phyloP scores from a whole-genome alignment of 1,139 yeast species.

The Suhomyces anneliseae region DNA sequence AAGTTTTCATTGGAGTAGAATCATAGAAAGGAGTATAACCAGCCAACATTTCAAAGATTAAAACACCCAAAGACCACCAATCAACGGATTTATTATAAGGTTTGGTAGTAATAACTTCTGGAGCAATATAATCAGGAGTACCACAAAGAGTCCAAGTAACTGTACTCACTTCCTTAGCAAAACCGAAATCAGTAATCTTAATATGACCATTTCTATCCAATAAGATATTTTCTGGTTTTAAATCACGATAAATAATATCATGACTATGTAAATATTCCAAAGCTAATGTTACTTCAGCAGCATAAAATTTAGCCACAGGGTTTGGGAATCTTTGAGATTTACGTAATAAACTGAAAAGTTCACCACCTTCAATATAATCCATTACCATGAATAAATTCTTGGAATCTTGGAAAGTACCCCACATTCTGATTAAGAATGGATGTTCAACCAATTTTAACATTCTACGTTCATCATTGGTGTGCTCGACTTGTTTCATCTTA shows the following conservation, averaged over 20 bases:
- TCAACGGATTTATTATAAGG: slow-evolving; percentile 64
- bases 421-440: slow-evolving; percentile 61
- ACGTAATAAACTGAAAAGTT: slow-evolving; percentile 53
- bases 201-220: slow-evolving; percentile 61
- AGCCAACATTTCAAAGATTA: slow-evolving; percentile 61
- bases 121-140: slow-evolving; percentile 65
- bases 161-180: slow-evolving; percentile 59
- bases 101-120: slow-evolving; percentile 61
- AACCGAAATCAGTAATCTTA: slow-evolving; percentile 61
- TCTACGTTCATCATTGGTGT: slow-evolving; percentile 61
- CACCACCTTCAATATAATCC: slow-evolving; percentile 68
- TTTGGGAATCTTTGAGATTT: slow-evolving; percentile 62
- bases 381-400: slow-evolving; percentile 58
- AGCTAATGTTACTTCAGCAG: slow-evolving; percentile 60
- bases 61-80: slow-evolving; percentile 65
- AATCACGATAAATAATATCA: slow-evolving; percentile 59
- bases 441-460: slow-evolving; percentile 58
- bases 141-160: slow-evolving; percentile 65
- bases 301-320: slow-evolving; percentile 63
- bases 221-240: slow-evolving; percentile 60
- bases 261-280: slow-evolving; percentile 58
- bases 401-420: slow-evolving; percentile 65
- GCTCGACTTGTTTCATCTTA: slow-evolving; percentile 63
- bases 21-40: slow-evolving; percentile 65
- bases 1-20: slow-evolving; percentile 61